A percentile compares a stretch with the other conserved stretches of the same genome.
Evolutionary conservation across 108 stramenopile species (phyloP).

Genomic region (Nannochloropsis granulata): DNA sequence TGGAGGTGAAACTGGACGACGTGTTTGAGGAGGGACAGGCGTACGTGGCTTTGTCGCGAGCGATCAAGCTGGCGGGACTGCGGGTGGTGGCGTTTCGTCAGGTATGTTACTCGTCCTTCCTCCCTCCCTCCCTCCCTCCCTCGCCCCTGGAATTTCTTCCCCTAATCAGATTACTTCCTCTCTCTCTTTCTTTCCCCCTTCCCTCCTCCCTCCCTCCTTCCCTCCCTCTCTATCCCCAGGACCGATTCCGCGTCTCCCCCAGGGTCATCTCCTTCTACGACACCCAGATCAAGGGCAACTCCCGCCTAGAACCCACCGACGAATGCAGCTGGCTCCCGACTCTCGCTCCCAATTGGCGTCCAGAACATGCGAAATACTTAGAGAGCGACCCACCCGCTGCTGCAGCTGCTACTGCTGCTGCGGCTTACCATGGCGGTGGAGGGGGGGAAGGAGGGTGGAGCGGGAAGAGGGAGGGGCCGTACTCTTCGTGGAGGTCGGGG

Average conservation of each 20-base stretch:
- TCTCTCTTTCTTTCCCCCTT: not conserved
- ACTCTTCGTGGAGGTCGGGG: not conserved
- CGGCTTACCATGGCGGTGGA: not conserved
- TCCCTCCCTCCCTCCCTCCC: not conserved
- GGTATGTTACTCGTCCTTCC: not conserved
- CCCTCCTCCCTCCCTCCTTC: not conserved
- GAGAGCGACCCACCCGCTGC: not conserved
- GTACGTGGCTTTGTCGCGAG: conserved; percentile 16
- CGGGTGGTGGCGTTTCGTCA: not conserved
- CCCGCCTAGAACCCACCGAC: not conserved
- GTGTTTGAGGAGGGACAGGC: conserved; percentile 19
- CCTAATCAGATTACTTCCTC: not conserved
- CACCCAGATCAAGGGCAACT: not conserved
- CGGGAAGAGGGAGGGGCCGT: not conserved
- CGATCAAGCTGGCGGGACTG: conserved; percentile 3
- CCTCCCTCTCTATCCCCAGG: not conserved
- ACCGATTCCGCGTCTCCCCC: not conserved
- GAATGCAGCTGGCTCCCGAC: not conserved
- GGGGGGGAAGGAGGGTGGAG: not conserved
- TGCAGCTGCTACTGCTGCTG: no score
- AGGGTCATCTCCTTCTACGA: not conserved
- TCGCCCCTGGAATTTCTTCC: not conserved
- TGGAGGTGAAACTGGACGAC: conserved; percentile 6
- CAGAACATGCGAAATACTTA: not conserved
- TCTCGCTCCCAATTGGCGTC: not conserved